Percentiles rank a stretch among this genome's conserved stretches.
Conservation (phyloP, 2,329 filamentous ascomycete species). For the Aspergillus jensenii region DNA sequence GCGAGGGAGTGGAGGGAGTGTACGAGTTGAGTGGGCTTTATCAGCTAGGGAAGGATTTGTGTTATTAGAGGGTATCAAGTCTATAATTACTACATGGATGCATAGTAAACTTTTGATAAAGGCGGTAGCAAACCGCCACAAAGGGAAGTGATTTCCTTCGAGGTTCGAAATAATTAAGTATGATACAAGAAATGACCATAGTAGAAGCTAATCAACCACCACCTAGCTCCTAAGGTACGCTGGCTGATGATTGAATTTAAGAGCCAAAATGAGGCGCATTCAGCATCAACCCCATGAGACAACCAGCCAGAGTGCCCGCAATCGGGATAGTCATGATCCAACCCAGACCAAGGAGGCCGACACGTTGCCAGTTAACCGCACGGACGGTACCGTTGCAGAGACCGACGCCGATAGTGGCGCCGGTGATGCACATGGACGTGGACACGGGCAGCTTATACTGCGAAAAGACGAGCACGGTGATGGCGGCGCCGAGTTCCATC, state of each 20-base stretch:
- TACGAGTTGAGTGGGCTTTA: no score
- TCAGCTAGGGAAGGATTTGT: no score
- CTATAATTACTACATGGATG: no score
- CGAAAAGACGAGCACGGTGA: constrained; percentile 74
- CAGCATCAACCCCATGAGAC: constrained; percentile 54
- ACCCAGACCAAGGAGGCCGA: constrained; percentile 64
- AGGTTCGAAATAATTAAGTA: no score
- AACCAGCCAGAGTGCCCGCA: constrained; percentile 57
- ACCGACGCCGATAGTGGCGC: constrained; percentile 74
- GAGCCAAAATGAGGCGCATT: constrained; percentile 59
- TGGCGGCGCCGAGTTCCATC: constrained; percentile 78
- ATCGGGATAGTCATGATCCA: constrained; percentile 68
- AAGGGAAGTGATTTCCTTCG: no score
- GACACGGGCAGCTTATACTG: constrained; percentile 75
- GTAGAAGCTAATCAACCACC: no score
- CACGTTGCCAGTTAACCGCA: constrained; percentile 75
- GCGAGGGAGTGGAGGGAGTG: no score
- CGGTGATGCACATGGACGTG: constrained; percentile 77
- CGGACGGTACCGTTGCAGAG: constrained; percentile 71
- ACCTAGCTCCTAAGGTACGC: no score
- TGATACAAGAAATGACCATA: no score
- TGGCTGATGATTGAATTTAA: background rate
- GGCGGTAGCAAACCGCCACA: no score
- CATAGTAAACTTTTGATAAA: no score
- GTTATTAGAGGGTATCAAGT: no score